These are phyloP conservation scores for Paracorniculantispora psalliotae DNA, from an alignment of 2,329 filamentous ascomycete genomes.

Conservation along the genomic window DNA sequence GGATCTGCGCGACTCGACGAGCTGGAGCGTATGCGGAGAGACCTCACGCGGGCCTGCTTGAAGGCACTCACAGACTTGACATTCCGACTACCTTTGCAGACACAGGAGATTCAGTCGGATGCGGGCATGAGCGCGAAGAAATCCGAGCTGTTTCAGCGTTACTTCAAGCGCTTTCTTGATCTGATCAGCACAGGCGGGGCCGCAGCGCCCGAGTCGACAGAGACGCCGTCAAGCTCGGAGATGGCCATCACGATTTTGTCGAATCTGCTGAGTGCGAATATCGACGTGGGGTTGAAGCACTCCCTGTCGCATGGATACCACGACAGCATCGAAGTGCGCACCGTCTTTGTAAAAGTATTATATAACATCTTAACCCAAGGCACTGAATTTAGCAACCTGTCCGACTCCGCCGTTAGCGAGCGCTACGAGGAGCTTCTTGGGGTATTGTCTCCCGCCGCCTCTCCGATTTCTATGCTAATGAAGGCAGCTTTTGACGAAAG, in stretches of 20 bases:
- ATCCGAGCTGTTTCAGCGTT: conserved; percentile 66
- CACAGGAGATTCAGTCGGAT: conserved; percentile 60
- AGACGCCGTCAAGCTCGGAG: conserved; percentile 52
- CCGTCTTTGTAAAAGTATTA: conserved; percentile 64
- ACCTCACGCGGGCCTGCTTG: conserved; percentile 62
- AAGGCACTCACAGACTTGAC: conserved; percentile 62
- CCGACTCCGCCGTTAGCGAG: conserved; percentile 61
- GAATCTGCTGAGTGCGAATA: conserved; percentile 65
- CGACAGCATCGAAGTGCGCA: conserved; percentile 63
- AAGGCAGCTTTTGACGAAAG: conserved; percentile 52
- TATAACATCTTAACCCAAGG: conserved; percentile 68
- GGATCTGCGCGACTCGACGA: conserved; percentile 51
- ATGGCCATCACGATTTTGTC: conserved; percentile 63
- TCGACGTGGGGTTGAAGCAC: conserved; percentile 66
- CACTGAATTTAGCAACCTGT: conserved; percentile 64
- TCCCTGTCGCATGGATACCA: conserved; percentile 67
- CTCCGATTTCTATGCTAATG: conserved; percentile 14
- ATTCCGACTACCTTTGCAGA: conserved; percentile 61
- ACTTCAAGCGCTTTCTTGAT: conserved; percentile 65
- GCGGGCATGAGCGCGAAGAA: conserved; percentile 64
- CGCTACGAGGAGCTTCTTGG: conserved; percentile 63
- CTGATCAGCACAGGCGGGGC: conserved; percentile 55
- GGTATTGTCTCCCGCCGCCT: too few species aligned
- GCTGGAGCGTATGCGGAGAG: conserved; percentile 52
- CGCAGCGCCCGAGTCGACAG: conserved; percentile 42